A percentile compares a stretch with the other conserved stretches of the same genome.
phyloP scores from a whole-genome alignment of 2,329 filamentous ascomycete genomes.

The Nothophoma quercina region DNA sequence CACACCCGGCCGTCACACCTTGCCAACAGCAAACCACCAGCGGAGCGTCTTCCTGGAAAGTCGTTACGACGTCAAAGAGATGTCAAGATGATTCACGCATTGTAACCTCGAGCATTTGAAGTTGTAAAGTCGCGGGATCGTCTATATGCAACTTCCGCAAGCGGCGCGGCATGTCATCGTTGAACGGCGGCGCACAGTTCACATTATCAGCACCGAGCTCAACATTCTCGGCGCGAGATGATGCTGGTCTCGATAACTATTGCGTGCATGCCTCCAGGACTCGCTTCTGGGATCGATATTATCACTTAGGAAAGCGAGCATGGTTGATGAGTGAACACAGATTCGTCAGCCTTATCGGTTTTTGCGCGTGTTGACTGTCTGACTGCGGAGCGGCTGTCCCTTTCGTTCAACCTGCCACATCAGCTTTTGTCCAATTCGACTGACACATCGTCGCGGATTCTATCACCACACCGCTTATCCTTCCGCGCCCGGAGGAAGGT shows the following conservation, averaged over 20 bases:
- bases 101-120: background rate
- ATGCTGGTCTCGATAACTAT: background rate
- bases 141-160: background rate
- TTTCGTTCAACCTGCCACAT: conserved; percentile 2
- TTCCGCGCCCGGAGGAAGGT: conserved; percentile 7
- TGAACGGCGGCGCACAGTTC: background rate
- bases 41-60: background rate
- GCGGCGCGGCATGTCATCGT: conserved; percentile 17
- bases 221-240: conserved; percentile 4
- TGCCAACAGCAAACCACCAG: background rate
- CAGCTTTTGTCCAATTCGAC: background rate
- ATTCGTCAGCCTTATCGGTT: background rate
- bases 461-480: conserved; percentile 12
- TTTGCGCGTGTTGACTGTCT: background rate
- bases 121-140: background rate
- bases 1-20: background rate
- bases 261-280: background rate
- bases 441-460: conserved; percentile 1
- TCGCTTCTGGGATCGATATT: background rate
- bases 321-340: background rate
- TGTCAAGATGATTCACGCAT: background rate
- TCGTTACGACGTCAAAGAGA: background rate
- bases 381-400: background rate
- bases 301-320: background rate
- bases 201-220: conserved; percentile 15